A percentile compares a stretch with the other conserved stretches of the same genome.
phyloP scores from a whole-genome alignment of 2,329 filamentous ascomycete species.

The Macrophomina tecta region DNA sequence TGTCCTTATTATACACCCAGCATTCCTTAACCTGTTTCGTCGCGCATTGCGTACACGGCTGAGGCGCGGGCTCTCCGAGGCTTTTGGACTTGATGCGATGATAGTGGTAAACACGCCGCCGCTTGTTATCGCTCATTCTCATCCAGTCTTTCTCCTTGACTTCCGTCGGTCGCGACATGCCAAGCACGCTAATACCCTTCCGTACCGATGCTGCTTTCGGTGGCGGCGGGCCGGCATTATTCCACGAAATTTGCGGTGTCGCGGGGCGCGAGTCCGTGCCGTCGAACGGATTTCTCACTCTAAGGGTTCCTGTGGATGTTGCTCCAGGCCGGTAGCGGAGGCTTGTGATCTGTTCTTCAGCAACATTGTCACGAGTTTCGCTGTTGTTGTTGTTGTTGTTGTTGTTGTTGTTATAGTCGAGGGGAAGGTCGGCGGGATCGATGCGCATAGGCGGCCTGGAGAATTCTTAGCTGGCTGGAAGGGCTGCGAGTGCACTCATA shows the following conservation, averaged over 20 bases:
- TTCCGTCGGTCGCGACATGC: background rate
- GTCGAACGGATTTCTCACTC: background rate
- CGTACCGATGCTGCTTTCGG: background rate
- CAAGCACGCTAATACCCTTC: background rate
- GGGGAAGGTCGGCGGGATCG: background rate
- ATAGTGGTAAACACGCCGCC: background rate
- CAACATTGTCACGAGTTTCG: background rate
- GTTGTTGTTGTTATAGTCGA: too few relatives aligned
- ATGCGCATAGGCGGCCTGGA: background rate
- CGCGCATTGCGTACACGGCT: background rate
- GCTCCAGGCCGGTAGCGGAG: background rate
- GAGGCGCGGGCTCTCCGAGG: background rate
- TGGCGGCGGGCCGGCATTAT: background rate
- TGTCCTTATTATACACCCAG: background rate
- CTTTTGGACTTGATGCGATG: background rate
- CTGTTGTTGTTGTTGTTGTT: too few relatives aligned
- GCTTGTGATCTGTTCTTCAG: background rate
- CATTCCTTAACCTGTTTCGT: background rate
- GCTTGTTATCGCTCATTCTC: background rate
- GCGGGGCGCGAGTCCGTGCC: background rate
- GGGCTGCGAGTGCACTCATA: background rate
- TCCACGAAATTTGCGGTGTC: background rate
- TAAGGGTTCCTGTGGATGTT: background rate
- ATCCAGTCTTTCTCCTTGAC: background rate
- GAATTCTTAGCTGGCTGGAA: background rate